phyloP scores from a whole-genome alignment of 1,284 basidiomycete genomes.

The Tilletiaria anomala region DNA sequence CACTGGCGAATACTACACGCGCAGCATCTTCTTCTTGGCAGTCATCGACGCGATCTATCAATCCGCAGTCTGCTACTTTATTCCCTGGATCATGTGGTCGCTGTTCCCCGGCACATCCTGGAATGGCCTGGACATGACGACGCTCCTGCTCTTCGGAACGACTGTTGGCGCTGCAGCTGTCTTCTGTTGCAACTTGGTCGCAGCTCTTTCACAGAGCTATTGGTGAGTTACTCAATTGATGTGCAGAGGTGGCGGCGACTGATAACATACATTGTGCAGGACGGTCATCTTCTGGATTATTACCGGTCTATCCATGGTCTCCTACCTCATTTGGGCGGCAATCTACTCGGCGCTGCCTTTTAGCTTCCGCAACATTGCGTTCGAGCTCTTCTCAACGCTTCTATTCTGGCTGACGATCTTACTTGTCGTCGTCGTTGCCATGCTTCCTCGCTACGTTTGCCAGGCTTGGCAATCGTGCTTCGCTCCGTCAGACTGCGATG shows the following conservation, averaged over 20 bases:
- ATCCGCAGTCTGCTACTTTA: constrained; percentile 74
- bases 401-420: constrained; percentile 24
- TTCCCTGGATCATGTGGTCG: constrained; percentile 68
- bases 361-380: constrained; percentile 15
- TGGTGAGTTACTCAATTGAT: background rate
- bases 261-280: too few species aligned
- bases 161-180: constrained; percentile 76
- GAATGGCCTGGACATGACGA: constrained; percentile 40
- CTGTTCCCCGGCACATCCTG: constrained; percentile 34
- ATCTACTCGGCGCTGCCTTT: constrained; percentile 26
- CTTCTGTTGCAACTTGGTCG: constrained; percentile 56
- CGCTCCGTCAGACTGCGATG: constrained; percentile 24
- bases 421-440: constrained; percentile 20
- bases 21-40: constrained; percentile 80
- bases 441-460: constrained; percentile 22
- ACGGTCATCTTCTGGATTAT: constrained; percentile 25
- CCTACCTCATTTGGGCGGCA: constrained; percentile 24
- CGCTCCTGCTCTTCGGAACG: constrained; percentile 75
- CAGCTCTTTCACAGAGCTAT: constrained; percentile 11
- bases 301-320: constrained; percentile 21
- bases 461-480: constrained; percentile 22
- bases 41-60: constrained; percentile 91
- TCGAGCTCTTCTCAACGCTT: constrained; percentile 20
- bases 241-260: background rate
- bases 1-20: constrained; percentile 79